These are phyloP conservation scores for Hebeloma cylindrosporum DNA, from an alignment of 768 basidiomycete species.

Conservation along the genomic window DNA sequence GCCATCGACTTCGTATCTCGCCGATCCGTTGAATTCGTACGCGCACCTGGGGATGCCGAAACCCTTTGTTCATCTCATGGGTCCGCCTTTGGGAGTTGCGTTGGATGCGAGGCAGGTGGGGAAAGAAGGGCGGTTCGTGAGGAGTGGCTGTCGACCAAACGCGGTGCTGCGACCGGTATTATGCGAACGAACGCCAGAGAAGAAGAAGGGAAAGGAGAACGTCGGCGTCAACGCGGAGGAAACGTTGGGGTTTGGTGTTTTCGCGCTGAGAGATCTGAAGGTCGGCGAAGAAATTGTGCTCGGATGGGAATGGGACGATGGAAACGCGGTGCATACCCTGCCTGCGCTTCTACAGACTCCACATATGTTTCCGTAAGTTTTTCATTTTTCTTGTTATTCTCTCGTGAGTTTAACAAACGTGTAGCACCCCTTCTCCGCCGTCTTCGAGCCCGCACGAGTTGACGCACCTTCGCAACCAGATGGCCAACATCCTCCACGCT, in stretches of 20 bases:
- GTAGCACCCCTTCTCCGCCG: constrained; percentile 9
- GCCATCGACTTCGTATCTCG: constrained; percentile 66
- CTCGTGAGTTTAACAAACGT: constrained; percentile 18
- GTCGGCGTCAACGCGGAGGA: constrained; percentile 23
- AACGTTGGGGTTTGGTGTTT: constrained; percentile 72
- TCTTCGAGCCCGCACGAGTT: constrained; percentile 44
- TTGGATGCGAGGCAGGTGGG: constrained; percentile 79
- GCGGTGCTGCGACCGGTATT: constrained; percentile 60
- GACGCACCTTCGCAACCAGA: constrained; percentile 58
- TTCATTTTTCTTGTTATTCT: constrained; percentile 19
- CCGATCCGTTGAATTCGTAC: constrained; percentile 86
- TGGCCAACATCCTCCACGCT: constrained; percentile 68
- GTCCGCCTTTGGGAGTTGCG: constrained; percentile 73
- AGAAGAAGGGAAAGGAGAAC: constrained; percentile 12
- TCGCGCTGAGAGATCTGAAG: constrained; percentile 72
- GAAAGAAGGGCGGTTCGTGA: constrained; percentile 58
- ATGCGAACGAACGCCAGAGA: constrained; percentile 26
- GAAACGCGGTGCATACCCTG: constrained; percentile 76
- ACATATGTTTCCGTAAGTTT: constrained; percentile 55
- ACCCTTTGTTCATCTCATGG: constrained; percentile 77
- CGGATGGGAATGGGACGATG: constrained; percentile 98
- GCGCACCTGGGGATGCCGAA: constrained; percentile 80
- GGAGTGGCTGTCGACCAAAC: constrained; percentile 67
- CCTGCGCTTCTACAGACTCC: constrained; percentile 66
- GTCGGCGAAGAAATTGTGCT: constrained; percentile 84